Base-by-base conservation (phyloP, 306 rosid species). In the Acacia confusa region DNA sequence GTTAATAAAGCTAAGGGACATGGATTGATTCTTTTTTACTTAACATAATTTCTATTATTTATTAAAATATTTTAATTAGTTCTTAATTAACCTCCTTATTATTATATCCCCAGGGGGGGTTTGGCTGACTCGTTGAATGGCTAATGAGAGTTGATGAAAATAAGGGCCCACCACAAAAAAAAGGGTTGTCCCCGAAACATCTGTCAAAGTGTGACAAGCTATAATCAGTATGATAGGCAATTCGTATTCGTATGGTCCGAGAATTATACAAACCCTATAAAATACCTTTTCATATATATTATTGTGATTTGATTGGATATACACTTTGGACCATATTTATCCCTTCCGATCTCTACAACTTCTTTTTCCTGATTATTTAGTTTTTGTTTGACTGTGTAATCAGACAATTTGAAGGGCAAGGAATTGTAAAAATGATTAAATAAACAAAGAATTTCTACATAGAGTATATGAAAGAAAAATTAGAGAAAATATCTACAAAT, bases 231-330 rank as follows among this genome's bases (percentile, higher is more conserved):
- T 64, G 72, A 64, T 65, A 52, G 60, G 70, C 72, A 10, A 14
- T 78, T 70, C 85, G 6, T 88, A 7, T 4, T 72, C 82, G 2
- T 88, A 91, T 89, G 93, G 95, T 84, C 86, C 77, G 50, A 48
- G 74, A 86, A 75, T 30, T 78, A 22, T 7, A 22, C 36, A 47
- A 63, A 22, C 64, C 28, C 81, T 79, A 45, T 20, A 9, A 60
- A 79, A 75, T 14, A 75, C 71, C 19, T 36, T 1, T 67, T 1
- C 4, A 38, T 53, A 36, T 78, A 55, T 24, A 60, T 25, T 24
- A 12, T 60, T 25, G 36, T 85, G 82, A 86, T 67, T 79, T 85
- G 82, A 82, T 72, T 79, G 75, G 76, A 80, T 48, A 78, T 9
- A 70, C 11, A 38, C 30, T 65, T 74, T 75, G 87, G 82, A 76